A percentile compares a stretch with the other conserved stretches of the same genome.
Conservation (phyloP, 148 eudicot species). For the Agrostemma githago region DNA sequence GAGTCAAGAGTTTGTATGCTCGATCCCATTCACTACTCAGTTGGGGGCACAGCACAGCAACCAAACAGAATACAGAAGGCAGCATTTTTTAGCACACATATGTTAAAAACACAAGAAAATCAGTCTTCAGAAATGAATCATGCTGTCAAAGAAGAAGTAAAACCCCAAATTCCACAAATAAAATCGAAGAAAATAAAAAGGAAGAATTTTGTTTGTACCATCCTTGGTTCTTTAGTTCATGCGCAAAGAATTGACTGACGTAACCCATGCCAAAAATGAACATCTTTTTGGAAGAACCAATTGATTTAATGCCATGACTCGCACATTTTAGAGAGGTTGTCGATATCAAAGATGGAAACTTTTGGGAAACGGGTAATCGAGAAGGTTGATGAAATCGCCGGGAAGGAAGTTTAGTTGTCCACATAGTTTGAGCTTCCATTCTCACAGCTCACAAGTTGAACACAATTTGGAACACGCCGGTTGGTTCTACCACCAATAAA, state of each 20-base stretch:
- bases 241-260: conserved; percentile 70
- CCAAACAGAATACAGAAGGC: background rate
- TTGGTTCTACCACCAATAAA: no score
- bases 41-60: background rate
- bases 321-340: conserved; percentile 12
- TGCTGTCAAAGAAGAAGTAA: no score
- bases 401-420: conserved; percentile 20
- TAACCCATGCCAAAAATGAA: conserved; percentile 82
- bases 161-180: background rate
- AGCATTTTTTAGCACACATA: background rate
- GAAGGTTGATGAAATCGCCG: conserved; percentile 6
- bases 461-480: background rate
- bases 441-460: background rate
- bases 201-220: conserved; percentile 36
- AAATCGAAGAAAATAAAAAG: background rate
- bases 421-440: conserved; percentile 26
- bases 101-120: no score
- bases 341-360: conserved; percentile 11
- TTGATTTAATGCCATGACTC: conserved; percentile 5
- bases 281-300: conserved; percentile 36
- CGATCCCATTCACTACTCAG: background rate
- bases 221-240: conserved; percentile 43
- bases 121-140: no score
- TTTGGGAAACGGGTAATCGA: background rate
- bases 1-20: background rate